Evolutionary conservation across 495 filamentous ascomycete genomes (phyloP).

Genomic region (Talaromyces stipitatus): DNA sequence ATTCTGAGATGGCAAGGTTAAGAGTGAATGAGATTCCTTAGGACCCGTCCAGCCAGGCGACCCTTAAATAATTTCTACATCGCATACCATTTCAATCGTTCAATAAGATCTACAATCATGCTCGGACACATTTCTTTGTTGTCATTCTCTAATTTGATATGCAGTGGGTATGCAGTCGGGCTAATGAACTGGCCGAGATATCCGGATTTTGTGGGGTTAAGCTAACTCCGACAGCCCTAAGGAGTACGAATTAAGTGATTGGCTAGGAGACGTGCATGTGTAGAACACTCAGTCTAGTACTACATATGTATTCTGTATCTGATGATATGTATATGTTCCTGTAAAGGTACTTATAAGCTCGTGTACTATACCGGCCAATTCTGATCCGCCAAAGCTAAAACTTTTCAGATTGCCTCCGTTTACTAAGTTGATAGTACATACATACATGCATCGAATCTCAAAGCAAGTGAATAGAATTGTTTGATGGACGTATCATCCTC

Average conservation of each 20-base stretch:
- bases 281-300: neutral
- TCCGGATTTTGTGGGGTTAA: slow-evolving; percentile 3
- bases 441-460: too few relatives aligned
- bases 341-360: too few relatives aligned
- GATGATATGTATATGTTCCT: too few relatives aligned
- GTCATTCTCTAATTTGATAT: neutral
- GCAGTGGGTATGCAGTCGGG: neutral
- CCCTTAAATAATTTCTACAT: neutral
- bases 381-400: too few relatives aligned
- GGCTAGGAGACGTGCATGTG: neutral
- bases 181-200: neutral
- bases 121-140: too few relatives aligned
- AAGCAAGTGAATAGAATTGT: neutral
- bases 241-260: neutral
- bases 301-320: too few relatives aligned
- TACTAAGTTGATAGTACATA: neutral
- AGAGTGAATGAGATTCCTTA: too few relatives aligned
- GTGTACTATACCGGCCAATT: too few relatives aligned
- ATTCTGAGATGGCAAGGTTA: too few relatives aligned
- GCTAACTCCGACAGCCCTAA: neutral
- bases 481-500: neutral
- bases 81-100: neutral
- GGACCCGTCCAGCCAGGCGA: neutral
- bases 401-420: neutral
- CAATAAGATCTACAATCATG: too few relatives aligned